Evolutionary conservation across 352 stramenopile genomes (phyloP), one percentile per base, ranked within the genome.

Genomic region (Thalassiosira mediterranea): DNA sequence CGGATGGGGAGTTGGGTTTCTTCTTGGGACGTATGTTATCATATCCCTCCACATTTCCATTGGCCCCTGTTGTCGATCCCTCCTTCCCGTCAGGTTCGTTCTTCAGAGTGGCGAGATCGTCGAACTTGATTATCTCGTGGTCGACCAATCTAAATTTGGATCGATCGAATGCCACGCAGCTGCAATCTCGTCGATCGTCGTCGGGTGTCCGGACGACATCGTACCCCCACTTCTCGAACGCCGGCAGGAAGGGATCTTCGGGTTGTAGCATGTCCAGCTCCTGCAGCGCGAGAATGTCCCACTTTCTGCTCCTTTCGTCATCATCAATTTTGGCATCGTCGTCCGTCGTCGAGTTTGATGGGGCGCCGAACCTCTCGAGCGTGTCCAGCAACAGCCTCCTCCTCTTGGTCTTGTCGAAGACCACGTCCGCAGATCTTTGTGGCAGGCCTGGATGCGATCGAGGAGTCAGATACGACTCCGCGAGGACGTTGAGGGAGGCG

Each of bases 401-500:
- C 57, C 85, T 67, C 58, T 74, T 79, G 11, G 54, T 31, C 1
- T 44, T 46, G 54, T 88, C 49, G 72, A 93, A 93, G 37, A 82
- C 79, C 32, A 82, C 70, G 32, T 72, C 42, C 42, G 85, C 73
- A 65, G 82, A 88, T 1, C 54, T 51, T n/a, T 47, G 7, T 8
- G 87, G 87, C 25, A 93, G 59, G 28, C 74, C 67, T 23, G 58
- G 59, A 78, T 93, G 87, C 8, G 83, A 90, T 53, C 75, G 68
- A 32, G 56, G 75, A 46, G 58, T 83, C 28, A 87, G 69, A 32
- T 93, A 91, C 1, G 74, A 71, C 67, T 91, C 77, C 3, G 87
- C 87, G n/a, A 93, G 60, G 23, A 91, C 52, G 66, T 93, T 93
- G 76, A 87, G 87, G n/a, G 73, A 86, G n/a, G 81, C 59, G 11